Percentiles rank a stretch among this genome's conserved stretches.
Conservation (phyloP, 2,329 filamentous ascomycete genomes). For the Fonsecaea multimorphosa region DNA sequence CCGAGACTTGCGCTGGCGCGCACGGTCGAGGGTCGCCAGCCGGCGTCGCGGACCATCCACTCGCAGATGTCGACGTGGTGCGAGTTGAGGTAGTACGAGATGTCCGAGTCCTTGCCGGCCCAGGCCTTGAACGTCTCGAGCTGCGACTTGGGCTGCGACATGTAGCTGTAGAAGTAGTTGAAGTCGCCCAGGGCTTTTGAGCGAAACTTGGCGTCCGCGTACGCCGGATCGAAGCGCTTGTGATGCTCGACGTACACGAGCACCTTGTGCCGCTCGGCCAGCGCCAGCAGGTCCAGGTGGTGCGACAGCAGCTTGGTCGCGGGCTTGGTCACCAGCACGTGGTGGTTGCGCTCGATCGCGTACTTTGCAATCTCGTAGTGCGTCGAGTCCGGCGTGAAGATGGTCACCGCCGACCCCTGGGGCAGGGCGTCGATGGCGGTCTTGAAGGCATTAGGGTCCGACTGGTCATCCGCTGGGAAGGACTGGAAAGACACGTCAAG, state of each 20-base stretch:
- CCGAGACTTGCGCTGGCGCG: constrained; percentile 79
- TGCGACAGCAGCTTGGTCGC: constrained; percentile 83
- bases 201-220: constrained; percentile 74
- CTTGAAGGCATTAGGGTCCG: constrained; percentile 84
- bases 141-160: constrained; percentile 90
- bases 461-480: constrained; percentile 74
- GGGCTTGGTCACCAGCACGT: constrained; percentile 93
- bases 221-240: constrained; percentile 93
- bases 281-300: constrained; percentile 76
- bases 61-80: constrained; percentile 94
- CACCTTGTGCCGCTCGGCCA: constrained; percentile 74
- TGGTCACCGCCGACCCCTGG: constrained; percentile 86
- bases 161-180: constrained; percentile 98
- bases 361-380: constrained; percentile 93
- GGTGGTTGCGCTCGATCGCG: constrained; percentile 83
- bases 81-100: constrained; percentile 94
- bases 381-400: constrained; percentile 93
- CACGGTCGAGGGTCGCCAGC: constrained; percentile 78
- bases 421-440: constrained; percentile 78
- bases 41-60: constrained; percentile 84
- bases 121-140: constrained; percentile 94
- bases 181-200: constrained; percentile 85
- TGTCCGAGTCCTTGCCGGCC: constrained; percentile 90
- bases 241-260: constrained; percentile 96
- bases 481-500: constrained; percentile 86